Base-by-base conservation (phyloP, 208 protist species). In the Porcisia deanei region DNA sequence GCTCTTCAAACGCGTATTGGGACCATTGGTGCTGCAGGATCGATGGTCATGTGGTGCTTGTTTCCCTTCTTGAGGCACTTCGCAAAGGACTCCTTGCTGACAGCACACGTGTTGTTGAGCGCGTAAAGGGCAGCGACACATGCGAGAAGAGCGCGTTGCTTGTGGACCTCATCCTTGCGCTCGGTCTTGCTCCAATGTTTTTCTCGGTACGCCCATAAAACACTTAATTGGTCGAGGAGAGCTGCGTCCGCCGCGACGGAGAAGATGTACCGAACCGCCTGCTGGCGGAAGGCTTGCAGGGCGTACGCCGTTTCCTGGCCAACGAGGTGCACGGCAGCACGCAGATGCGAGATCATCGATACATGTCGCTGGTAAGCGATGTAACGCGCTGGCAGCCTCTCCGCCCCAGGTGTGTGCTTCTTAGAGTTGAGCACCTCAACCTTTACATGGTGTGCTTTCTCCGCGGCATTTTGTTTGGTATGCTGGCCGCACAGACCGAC, bases 171-270 rank as follows among this genome's bases (percentile, higher is more conserved):
- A 54, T 88, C 72, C 47, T 84, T 79, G 59, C 84, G 77, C 58
- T 90, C 71, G 20, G 69, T 37, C 49, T 78, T 81, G 25, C 77
- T 66, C 69, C 82, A 85, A 43, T 85, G 80, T 54, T 69, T 70
- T 72, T 83, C 75, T 55, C 73, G 81, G 41, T 88, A 68, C 16
- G 75, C 30, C 85, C 88, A 92, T 6, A 94, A 54, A 25, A 12
- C 49, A 4, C 61, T 74, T n/a, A 96, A 70, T 65, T 88, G 84
- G 71, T 96, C 90, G 49, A 96, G 77, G 14, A 94, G 83, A n/a
- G 39, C 76, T 1, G 79, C 53, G 53, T 84, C 80, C 0, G 85
- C 61, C 12, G 86, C 86, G 12, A 96, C 83, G 14, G 71, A 65
- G 39, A 96, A 85, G 61, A 86, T 85, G 61, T 77, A 73, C 18